phyloP scores from a whole-genome alignment of 306 rosid genomes.

The Vicia faba region DNA sequence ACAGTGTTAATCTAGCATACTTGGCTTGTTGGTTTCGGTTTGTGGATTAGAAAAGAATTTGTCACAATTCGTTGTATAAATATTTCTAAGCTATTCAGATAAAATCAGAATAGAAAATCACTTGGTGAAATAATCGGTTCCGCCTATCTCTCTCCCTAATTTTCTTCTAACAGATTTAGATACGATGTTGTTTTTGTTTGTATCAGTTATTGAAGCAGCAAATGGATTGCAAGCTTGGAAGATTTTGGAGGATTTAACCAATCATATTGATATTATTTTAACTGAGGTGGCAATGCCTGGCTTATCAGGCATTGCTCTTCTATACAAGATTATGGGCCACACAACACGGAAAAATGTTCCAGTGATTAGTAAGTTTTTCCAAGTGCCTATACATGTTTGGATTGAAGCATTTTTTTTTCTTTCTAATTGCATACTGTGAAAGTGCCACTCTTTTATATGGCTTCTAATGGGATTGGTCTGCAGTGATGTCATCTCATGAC shows the following conservation, averaged over 20 bases:
- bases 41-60: background rate
- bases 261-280: constrained; percentile 78
- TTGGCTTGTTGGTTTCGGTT: background rate
- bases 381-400: constrained; percentile 32
- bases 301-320: constrained; percentile 81
- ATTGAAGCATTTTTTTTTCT: constrained; percentile 42
- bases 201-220: constrained; percentile 74
- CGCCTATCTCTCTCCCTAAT: background rate
- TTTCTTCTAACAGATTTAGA: background rate
- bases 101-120: constrained; percentile 4
- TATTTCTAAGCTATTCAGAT: background rate
- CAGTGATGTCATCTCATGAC: constrained; percentile 99
- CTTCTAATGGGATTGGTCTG: constrained; percentile 58
- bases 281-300: constrained; percentile 93
- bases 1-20: background rate
- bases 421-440: constrained; percentile 46
- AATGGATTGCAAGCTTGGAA: constrained; percentile 94
- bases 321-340: constrained; percentile 85
- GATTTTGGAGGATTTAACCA: constrained; percentile 76
- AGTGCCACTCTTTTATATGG: constrained; percentile 42
- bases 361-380: constrained; percentile 78
- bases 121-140: background rate
- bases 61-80: background rate
- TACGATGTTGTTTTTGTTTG: constrained; percentile 11
- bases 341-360: constrained; percentile 77